Percentiles rank a stretch among this genome's conserved stretches.
phyloP scores from a whole-genome alignment of 495 filamentous ascomycete genomes.

The Podospora anserina region DNA sequence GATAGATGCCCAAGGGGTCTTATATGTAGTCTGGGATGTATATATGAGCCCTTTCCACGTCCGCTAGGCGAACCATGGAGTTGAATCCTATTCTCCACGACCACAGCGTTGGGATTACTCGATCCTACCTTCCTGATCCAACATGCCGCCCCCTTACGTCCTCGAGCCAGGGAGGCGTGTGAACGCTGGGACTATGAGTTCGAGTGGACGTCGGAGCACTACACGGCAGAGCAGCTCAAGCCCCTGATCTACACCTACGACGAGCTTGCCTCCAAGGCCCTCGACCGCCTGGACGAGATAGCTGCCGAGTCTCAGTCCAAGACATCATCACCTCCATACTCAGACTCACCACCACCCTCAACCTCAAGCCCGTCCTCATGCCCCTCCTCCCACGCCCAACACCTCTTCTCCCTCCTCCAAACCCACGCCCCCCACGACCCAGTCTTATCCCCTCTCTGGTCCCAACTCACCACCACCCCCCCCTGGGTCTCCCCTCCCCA shows the following conservation, averaged over 20 bases:
- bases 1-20: not conserved
- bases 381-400: not conserved
- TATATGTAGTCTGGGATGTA: not conserved
- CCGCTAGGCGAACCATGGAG: not conserved
- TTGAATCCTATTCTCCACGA: not conserved
- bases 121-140: not conserved
- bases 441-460: conserved; percentile 61
- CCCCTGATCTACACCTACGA: conserved; percentile 65
- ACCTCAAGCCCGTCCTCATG: conserved; percentile 17
- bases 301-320: not conserved
- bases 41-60: not conserved
- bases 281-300: conserved; percentile 35
- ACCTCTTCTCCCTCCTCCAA: conserved; percentile 2
- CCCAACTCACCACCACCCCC: conserved; percentile 64
- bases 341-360: not conserved
- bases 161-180: conserved; percentile 19
- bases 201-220: conserved; percentile 64
- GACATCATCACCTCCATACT: not conserved
- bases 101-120: not conserved
- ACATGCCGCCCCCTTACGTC: not conserved
- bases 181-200: conserved; percentile 66
- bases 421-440: conserved; percentile 38
- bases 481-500: conserved; percentile 82
- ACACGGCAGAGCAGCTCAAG: conserved; percentile 57
- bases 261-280: conserved; percentile 60